These are phyloP conservation scores for Calonectria henricotiae DNA, from an alignment of 2,329 filamentous ascomycete species.

Conservation along the genomic window DNA sequence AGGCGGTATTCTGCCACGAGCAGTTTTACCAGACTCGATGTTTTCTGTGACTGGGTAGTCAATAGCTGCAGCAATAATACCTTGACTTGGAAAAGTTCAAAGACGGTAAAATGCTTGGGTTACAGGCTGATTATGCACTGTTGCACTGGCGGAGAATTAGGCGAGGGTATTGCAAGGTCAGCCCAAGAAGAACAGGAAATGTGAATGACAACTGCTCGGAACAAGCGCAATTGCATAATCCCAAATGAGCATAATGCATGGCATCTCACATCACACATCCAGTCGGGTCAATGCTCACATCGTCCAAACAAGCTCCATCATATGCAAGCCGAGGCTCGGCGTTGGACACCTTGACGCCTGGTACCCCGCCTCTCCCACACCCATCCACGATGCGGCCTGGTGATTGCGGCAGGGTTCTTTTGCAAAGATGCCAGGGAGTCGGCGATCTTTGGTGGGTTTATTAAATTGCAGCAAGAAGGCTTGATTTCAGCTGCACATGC, in stretches of 20 bases:
- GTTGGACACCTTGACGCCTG: constrained; percentile 29
- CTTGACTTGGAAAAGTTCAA: background rate
- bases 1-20: background rate
- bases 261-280: background rate
- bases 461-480: background rate
- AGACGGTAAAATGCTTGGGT: background rate
- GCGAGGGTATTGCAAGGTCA: background rate
- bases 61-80: background rate
- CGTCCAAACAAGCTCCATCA: constrained; percentile 44
- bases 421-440: background rate
- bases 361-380: constrained; percentile 25
- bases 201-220: background rate
- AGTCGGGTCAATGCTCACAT: constrained; percentile 2
- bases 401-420: constrained; percentile 4
- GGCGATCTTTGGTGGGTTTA: background rate
- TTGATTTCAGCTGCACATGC: background rate
- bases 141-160: no score
- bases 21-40: background rate
- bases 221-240: background rate
- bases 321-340: constrained; percentile 52
- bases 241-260: background rate
- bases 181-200: background rate
- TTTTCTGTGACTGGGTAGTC: no score
- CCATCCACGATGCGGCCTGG: background rate
- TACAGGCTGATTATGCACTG: background rate